These are phyloP conservation scores for Diaporthe amygdali DNA, from an alignment of 2,329 filamentous ascomycete genomes.

Conservation along the genomic window DNA sequence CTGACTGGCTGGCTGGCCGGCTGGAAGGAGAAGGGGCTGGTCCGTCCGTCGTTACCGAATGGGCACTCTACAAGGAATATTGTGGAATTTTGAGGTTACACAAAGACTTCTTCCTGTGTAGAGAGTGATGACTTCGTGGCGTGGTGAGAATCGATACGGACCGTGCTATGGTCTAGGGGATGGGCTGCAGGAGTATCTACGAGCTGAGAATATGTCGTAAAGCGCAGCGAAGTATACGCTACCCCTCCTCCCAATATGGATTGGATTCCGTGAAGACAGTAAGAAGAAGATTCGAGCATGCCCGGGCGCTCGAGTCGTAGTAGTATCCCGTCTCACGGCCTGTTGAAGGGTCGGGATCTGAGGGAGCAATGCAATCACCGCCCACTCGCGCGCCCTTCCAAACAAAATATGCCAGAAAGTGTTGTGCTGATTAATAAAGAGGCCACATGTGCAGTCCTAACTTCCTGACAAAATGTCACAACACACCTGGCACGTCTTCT, in stretches of 20 bases:
- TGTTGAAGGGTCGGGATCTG: neutral
- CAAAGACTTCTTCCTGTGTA: neutral
- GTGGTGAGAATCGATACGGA: neutral
- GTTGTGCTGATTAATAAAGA: slow-evolving; percentile 2
- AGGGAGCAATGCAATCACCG: neutral
- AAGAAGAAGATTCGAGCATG: neutral
- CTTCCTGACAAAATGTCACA: neutral
- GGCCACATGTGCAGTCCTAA: neutral
- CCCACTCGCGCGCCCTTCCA: neutral
- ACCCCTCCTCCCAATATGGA: neutral
- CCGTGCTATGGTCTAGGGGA: neutral
- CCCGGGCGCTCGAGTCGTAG: neutral
- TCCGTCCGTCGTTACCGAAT: neutral
- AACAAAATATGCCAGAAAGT: neutral
- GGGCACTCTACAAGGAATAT: neutral
- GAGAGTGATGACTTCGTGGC: neutral
- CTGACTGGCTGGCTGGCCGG: neutral
- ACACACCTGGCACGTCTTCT: neutral
- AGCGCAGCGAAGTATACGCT: neutral
- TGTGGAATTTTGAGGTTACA: neutral
- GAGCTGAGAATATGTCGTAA: neutral
- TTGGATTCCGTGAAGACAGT: neutral
- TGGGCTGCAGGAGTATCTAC: neutral
- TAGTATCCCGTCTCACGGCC: neutral
- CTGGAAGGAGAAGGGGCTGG: neutral